Percentiles rank a stretch among this genome's conserved stretches.
Conservation (phyloP, 2,329 filamentous ascomycete species). For the Juglanconis sp. region DNA sequence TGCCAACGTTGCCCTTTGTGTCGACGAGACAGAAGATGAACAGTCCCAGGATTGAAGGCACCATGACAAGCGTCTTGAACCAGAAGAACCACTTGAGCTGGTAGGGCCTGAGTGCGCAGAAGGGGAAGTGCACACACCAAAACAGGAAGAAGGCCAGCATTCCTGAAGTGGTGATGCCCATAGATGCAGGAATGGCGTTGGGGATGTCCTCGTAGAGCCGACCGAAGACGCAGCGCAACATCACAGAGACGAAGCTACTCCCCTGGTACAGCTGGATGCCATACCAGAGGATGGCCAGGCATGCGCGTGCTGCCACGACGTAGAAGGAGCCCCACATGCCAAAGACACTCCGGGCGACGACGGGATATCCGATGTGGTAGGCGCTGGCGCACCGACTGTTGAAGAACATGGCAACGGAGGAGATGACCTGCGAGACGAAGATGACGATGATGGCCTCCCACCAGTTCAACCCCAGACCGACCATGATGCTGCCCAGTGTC, state of each 20-base stretch:
- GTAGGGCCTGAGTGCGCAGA: slow-evolving; percentile 41
- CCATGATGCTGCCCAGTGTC: slow-evolving; percentile 33
- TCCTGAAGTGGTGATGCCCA: slow-evolving; percentile 35
- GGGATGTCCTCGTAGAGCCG: slow-evolving; percentile 34
- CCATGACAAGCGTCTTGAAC: slow-evolving; percentile 38
- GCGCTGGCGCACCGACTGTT: slow-evolving; percentile 39
- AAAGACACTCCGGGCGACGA: slow-evolving; percentile 34
- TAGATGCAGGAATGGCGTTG: slow-evolving; percentile 32
- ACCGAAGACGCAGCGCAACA: slow-evolving; percentile 29
- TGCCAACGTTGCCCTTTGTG: slow-evolving; percentile 32
- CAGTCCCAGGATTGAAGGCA: slow-evolving; percentile 30
- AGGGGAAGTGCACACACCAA: slow-evolving; percentile 37
- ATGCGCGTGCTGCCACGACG: slow-evolving; percentile 36
- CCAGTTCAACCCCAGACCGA: slow-evolving; percentile 42
- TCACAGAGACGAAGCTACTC: slow-evolving; percentile 18
- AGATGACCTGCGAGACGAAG: slow-evolving; percentile 39
- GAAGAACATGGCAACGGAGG: slow-evolving; percentile 40
- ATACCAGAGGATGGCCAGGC: slow-evolving; percentile 39
- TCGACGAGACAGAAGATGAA: slow-evolving; percentile 37
- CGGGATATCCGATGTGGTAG: slow-evolving; percentile 41
- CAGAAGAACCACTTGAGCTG: slow-evolving; percentile 43
- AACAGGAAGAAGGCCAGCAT: slow-evolving; percentile 37
- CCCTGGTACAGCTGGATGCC: slow-evolving; percentile 26
- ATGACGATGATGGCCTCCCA: slow-evolving; percentile 42
- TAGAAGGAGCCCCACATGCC: slow-evolving; percentile 42